phyloP scores from a whole-genome alignment of 345 rosid genomes.

The Camelina laxa region DNA sequence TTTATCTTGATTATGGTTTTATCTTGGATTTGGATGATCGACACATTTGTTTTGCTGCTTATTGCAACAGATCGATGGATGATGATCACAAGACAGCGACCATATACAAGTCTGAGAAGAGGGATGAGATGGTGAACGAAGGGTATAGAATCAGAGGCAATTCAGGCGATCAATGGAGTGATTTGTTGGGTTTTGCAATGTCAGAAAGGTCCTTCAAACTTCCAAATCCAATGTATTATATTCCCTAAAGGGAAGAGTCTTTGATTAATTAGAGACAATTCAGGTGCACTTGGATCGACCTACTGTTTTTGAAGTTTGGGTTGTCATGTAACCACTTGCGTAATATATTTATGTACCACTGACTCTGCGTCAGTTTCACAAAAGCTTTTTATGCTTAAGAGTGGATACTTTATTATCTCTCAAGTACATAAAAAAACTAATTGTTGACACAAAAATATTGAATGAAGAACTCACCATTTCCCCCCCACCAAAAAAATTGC shows the following conservation, averaged over 20 bases:
- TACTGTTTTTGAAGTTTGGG: slow-evolving; percentile 25
- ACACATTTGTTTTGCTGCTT: slow-evolving; percentile 8
- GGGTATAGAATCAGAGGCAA: slow-evolving; percentile 82
- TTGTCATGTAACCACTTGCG: slow-evolving; percentile 24
- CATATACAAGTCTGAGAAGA: slow-evolving; percentile 75
- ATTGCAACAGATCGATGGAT: slow-evolving; percentile 54
- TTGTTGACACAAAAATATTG: too few species aligned
- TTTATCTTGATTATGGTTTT: not conserved
- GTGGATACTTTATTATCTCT: too few species aligned
- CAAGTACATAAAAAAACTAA: too few species aligned
- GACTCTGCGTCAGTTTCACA: not conserved
- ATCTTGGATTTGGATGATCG: not conserved
- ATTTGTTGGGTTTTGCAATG: slow-evolving; percentile 64
- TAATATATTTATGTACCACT: slow-evolving; percentile 1
- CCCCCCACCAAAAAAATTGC: too few species aligned
- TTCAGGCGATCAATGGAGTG: slow-evolving; percentile 96
- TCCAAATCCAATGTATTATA: slow-evolving; percentile 89
- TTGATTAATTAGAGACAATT: not conserved
- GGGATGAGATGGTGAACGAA: slow-evolving; percentile 65
- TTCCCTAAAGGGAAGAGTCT: slow-evolving; percentile 43
- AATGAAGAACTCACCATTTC: too few species aligned
- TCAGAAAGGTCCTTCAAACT: slow-evolving; percentile 78
- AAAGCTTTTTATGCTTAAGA: not conserved
- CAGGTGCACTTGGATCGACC: slow-evolving; percentile 10
- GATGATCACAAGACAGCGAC: slow-evolving; percentile 64